A percentile compares a stretch with the other conserved stretches of the same genome.
These are phyloP conservation scores for Lablab purpureus DNA, from an alignment of 306 rosid genomes.

Conservation along the genomic window DNA sequence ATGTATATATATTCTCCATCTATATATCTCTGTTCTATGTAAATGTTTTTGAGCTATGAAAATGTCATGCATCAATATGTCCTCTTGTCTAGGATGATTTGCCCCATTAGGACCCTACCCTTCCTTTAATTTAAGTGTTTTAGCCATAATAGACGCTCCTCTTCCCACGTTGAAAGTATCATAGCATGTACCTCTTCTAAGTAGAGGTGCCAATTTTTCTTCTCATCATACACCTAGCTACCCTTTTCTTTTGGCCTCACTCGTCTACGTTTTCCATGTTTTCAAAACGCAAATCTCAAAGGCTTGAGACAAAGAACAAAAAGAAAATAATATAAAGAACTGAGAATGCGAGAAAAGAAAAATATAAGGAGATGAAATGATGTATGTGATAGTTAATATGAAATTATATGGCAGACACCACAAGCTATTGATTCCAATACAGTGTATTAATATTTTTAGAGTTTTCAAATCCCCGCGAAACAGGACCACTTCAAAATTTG, in stretches of 20 bases:
- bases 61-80: constrained; percentile 26
- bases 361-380: neutral
- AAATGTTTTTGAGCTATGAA: constrained; percentile 28
- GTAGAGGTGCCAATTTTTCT: constrained; percentile 33
- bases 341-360: neutral
- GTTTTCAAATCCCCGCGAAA: constrained; percentile 47
- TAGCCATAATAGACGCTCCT: constrained; percentile 52
- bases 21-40: too few relatives aligned
- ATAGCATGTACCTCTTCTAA: constrained; percentile 7
- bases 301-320: neutral
- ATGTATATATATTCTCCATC: constrained; percentile 40
- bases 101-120: constrained; percentile 49
- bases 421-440: constrained; percentile 22
- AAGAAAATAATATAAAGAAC: constrained; percentile 13
- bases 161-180: constrained; percentile 31
- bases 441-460: neutral
- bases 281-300: constrained; percentile 39
- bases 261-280: constrained; percentile 23
- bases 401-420: constrained; percentile 37
- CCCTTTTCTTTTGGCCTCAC: constrained; percentile 50
- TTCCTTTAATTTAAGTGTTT: constrained; percentile 20
- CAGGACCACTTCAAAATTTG: constrained; percentile 67
- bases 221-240: constrained; percentile 38
- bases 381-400: neutral
- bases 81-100: constrained; percentile 30